Percentiles rank a stretch among this genome's conserved stretches.
Conservation (phyloP, 176 grass and related monocot species). For the Triticum aestivum region DNA sequence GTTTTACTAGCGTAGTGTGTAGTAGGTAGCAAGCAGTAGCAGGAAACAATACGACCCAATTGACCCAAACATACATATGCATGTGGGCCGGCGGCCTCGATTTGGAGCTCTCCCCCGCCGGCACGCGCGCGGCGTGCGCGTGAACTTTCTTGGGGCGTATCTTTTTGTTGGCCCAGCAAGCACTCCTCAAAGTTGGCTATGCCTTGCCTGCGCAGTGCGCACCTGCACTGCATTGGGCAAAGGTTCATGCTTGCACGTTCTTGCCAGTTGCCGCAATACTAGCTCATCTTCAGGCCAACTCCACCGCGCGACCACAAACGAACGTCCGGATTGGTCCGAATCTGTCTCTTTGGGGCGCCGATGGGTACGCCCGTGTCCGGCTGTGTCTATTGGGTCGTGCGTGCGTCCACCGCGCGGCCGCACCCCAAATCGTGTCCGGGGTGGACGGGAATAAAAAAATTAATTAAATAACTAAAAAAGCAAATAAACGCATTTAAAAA, state of each 20-base stretch:
- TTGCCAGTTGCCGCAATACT: background rate
- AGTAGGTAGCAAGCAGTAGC: background rate
- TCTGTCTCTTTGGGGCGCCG: no score
- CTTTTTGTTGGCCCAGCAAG: slow-evolving; percentile 10
- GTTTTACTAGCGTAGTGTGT: no score
- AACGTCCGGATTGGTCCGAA: no score
- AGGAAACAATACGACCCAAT: background rate
- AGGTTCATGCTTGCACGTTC: slow-evolving; percentile 18
- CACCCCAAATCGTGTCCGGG: no score
- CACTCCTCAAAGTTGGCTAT: background rate
- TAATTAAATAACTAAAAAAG: no score
- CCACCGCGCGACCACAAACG: no score
- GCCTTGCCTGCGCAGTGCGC: background rate
- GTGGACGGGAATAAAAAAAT: no score
- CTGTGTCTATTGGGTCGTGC: no score
- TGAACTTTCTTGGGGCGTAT: background rate
- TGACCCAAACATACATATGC: background rate
- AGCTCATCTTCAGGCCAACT: no score
- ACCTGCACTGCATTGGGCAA: background rate
- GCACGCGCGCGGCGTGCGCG: background rate
- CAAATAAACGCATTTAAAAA: no score
- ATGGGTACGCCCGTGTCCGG: no score
- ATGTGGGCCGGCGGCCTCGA: background rate
- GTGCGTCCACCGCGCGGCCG: no score
- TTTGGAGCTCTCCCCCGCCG: background rate